A percentile compares a stretch with the other conserved stretches of the same genome.
Evolutionary conservation across 2,329 filamentous ascomycete genomes (phyloP).

Genomic region (Aspergillus udagawae): DNA sequence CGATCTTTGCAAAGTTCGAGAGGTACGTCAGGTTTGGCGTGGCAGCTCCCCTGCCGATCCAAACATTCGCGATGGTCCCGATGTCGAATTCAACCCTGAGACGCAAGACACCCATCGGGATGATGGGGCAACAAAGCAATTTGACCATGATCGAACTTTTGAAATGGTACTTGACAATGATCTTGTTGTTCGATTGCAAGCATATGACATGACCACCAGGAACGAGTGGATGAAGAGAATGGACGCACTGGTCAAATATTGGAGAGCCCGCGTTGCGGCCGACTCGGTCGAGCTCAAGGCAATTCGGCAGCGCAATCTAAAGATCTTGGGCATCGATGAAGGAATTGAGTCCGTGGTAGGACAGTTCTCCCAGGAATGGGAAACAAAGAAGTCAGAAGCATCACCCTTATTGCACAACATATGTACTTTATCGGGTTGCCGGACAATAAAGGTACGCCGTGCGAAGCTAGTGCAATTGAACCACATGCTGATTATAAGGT

Average conservation of each 20-base stretch:
- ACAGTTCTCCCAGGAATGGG: conserved; percentile 65
- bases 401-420: conserved; percentile 64
- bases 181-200: conserved; percentile 58
- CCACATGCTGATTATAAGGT: conserved; percentile 1
- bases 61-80: conserved; percentile 48
- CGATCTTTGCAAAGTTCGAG: conserved; percentile 54
- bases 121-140: conserved; percentile 50
- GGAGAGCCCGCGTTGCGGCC: conserved; percentile 53
- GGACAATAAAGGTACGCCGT: conserved; percentile 49
- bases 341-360: conserved; percentile 62
- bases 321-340: conserved; percentile 60
- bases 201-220: conserved; percentile 54
- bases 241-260: conserved; percentile 56
- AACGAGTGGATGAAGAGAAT: conserved; percentile 61
- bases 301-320: conserved; percentile 56
- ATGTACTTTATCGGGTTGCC: conserved; percentile 61
- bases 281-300: conserved; percentile 57
- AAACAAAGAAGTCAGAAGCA: conserved; percentile 61
- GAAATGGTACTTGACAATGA: conserved; percentile 61
- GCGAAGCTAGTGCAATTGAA: background rate
- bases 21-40: conserved; percentile 53
- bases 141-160: conserved; percentile 57
- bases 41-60: conserved; percentile 53
- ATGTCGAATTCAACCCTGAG: conserved; percentile 54
- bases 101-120: conserved; percentile 45